Base-by-base conservation (phyloP, 345 rosid species). In the Trapa incisa region DNA sequence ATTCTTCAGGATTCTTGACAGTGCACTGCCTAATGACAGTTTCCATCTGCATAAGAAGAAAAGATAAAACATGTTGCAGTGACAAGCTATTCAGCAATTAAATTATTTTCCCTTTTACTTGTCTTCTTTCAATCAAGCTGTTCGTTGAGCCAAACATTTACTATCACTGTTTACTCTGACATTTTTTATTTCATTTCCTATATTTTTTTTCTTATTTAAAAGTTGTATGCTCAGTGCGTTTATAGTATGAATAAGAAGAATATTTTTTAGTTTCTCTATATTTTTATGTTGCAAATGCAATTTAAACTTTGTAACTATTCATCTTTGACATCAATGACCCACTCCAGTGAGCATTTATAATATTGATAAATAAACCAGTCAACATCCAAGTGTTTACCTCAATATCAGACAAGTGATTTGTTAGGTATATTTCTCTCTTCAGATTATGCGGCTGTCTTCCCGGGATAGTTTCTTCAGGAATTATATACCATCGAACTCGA, bases 381-480 rank as follows among this genome's bases (percentile, higher is more conserved):
- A 22, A 22, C 29, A 17, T 37, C 3, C 9, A 61, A 16, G 14
- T 48, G 50, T 67, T 16, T 64, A 88, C 96, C 96, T 91, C 99
- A 37, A 85, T 74, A 72, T 88, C 88, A 67, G 95, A 87, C 71
- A 81, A 87, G 76, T 94, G 96, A 71, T 87, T 94, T 1, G 97
- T 86, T 45, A 71, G 53, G 75, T 91, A 94, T 73, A 94, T 81
- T 78, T 94, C 99, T 43, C 99, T 84, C 65, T 74, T 91, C 60
- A 94, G 66, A 39, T 87, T 94, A 79, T 91, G 99, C 5, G 80
- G 68, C 76, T 91, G 96, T 47, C 99, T 79, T 43, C 97, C 97
- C 2, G 85, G 73, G 61, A 82, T 85, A 61, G 99, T 89, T 80
- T 94, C 96, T 80, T 91, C 99, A 2, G 96, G 97, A 65, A 91